Percentiles rank a stretch among this genome's conserved stretches.
These are phyloP conservation scores for Rhizophora mangle DNA, from an alignment of 345 rosid genomes.

Conservation along the genomic window DNA sequence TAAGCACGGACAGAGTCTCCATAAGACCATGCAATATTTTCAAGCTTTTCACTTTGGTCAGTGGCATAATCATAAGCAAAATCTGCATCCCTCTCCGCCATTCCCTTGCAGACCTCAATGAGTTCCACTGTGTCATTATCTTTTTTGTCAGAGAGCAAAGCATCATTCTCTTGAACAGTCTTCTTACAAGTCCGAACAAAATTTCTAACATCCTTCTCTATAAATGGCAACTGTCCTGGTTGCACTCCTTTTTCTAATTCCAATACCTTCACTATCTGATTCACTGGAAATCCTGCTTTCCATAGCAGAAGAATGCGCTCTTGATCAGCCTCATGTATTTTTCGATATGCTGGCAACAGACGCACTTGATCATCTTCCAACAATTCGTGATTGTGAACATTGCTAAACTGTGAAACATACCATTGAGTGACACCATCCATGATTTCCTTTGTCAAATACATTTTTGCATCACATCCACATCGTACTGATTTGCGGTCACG, in stretches of 20 bases:
- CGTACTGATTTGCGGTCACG: slow-evolving; percentile 90
- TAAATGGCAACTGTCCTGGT: slow-evolving; percentile 80
- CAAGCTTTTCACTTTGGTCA: slow-evolving; percentile 68
- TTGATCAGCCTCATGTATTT: slow-evolving; percentile 84
- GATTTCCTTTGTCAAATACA: slow-evolving; percentile 76
- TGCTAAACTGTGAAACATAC: slow-evolving; percentile 90
- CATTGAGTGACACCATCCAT: slow-evolving; percentile 63
- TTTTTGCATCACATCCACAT: slow-evolving; percentile 91
- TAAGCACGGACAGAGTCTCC: slow-evolving; percentile 62
- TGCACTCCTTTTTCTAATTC: slow-evolving; percentile 88
- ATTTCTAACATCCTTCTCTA: slow-evolving; percentile 92
- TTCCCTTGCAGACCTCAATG: slow-evolving; percentile 66
- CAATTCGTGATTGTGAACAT: slow-evolving; percentile 91
- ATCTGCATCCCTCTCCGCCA: slow-evolving; percentile 60
- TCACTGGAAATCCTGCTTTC: slow-evolving; percentile 91
- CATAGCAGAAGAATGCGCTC: slow-evolving; percentile 82
- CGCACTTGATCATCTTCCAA: slow-evolving; percentile 93
- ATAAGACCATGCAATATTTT: slow-evolving; percentile 81
- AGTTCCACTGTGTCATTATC: slow-evolving; percentile 72
- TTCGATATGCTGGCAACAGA: slow-evolving; percentile 86
- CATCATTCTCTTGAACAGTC: slow-evolving; percentile 83
- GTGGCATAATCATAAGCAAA: slow-evolving; percentile 64
- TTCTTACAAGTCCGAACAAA: slow-evolving; percentile 83
- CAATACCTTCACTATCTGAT: slow-evolving; percentile 77
- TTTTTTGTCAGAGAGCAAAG: slow-evolving; percentile 65